A percentile compares a stretch with the other conserved stretches of the same genome.
Evolutionary conservation across 306 rosid species (phyloP).

Genomic region (Quercus suber): DNA sequence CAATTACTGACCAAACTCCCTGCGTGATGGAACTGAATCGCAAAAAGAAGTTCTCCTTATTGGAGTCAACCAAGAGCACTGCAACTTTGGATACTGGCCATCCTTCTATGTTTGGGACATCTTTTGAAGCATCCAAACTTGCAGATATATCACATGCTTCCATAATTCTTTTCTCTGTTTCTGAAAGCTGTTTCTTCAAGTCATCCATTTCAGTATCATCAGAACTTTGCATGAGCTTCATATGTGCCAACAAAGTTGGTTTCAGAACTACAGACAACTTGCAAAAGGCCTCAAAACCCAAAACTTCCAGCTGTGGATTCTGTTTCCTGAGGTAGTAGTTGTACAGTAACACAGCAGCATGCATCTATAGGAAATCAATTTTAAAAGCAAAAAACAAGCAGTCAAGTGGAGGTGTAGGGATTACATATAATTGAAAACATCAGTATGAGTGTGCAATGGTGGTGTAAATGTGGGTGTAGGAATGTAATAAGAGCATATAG

Average conservation of each 20-base stretch:
- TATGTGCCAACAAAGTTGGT: constrained; percentile 55
- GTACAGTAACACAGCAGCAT: constrained; percentile 68
- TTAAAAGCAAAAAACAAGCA: constrained; percentile 26
- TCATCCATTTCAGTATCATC: constrained; percentile 47
- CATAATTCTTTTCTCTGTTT: constrained; percentile 64
- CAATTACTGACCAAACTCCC: constrained; percentile 78
- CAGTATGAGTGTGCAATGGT: neutral
- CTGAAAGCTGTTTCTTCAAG: constrained; percentile 61
- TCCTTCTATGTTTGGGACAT: constrained; percentile 50
- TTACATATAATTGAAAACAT: neutral
- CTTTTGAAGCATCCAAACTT: constrained; percentile 57
- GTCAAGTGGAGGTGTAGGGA: constrained; percentile 16
- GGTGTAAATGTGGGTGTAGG: neutral
- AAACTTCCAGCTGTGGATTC: constrained; percentile 46
- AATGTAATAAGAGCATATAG: neutral
- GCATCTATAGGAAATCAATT: constrained; percentile 55
- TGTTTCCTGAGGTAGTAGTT: constrained; percentile 76
- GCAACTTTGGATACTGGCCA: constrained; percentile 82
- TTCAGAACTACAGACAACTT: constrained; percentile 59
- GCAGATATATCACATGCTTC: constrained; percentile 64
- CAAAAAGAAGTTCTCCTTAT: constrained; percentile 65
- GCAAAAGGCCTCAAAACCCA: constrained; percentile 64
- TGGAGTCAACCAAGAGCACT: constrained; percentile 58
- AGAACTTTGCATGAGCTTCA: constrained; percentile 60
- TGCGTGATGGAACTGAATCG: constrained; percentile 42